Conservation (phyloP, 2,329 filamentous ascomycete genomes). For the Pseudocercospora macadamiae region DNA sequence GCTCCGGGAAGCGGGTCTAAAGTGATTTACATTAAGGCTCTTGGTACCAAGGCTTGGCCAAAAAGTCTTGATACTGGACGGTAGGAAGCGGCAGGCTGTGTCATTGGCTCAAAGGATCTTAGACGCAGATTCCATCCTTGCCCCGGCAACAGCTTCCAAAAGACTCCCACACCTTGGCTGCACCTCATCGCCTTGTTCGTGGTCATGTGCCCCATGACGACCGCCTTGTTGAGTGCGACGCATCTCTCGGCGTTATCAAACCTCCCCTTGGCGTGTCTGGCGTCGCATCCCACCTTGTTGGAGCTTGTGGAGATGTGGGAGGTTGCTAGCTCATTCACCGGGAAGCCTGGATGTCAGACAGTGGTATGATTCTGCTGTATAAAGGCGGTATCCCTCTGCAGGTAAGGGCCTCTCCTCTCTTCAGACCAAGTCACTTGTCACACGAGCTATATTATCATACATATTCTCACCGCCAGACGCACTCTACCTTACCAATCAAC, state of each 20-base stretch:
- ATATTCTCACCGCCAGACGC: background rate
- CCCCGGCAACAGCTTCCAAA: slow-evolving; percentile 1
- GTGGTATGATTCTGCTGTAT: slow-evolving; percentile 7
- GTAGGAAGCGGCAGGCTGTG: background rate
- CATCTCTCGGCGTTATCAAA: slow-evolving; percentile 21
- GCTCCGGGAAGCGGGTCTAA: slow-evolving; percentile 3
- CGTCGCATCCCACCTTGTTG: slow-evolving; percentile 13
- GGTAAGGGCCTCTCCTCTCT: background rate
- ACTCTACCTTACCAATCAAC: slow-evolving; percentile 2
- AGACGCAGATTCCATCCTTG: slow-evolving; percentile 6
- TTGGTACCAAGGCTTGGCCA: slow-evolving; percentile 1
- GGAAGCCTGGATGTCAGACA: background rate
- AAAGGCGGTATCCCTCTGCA: background rate
- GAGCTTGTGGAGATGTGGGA: slow-evolving; percentile 1
- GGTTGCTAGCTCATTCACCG: background rate
- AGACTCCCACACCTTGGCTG: slow-evolving; percentile 4
- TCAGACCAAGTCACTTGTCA: background rate
- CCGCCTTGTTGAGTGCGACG: background rate
- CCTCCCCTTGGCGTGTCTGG: slow-evolving; percentile 16
- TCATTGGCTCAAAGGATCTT: background rate
- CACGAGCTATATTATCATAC: background rate
- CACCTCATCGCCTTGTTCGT: slow-evolving; percentile 5
- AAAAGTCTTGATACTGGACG: slow-evolving; percentile 1
- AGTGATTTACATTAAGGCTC: slow-evolving; percentile 1
- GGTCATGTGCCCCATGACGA: background rate